Conservation (phyloP, 768 basidiomycete species). For the Pisolithus marmoratus region DNA sequence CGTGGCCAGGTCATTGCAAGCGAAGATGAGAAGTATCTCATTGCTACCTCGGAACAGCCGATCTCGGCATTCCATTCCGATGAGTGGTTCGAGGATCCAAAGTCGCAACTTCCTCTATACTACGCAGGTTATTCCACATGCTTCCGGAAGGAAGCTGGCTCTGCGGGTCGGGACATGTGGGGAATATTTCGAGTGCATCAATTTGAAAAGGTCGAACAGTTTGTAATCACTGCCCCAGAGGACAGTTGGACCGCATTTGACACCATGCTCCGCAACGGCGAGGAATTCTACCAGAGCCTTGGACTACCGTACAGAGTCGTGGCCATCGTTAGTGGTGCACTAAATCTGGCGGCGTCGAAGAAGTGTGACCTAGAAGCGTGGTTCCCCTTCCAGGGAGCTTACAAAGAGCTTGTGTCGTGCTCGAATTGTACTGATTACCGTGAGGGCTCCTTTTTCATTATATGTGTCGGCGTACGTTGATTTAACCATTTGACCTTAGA, state of each 20-base stretch:
- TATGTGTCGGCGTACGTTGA: not conserved
- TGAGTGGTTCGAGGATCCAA: constrained; percentile 96
- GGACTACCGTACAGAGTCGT: constrained; percentile 89
- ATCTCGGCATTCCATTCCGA: constrained; percentile 94
- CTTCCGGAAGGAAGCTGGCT: constrained; percentile 98
- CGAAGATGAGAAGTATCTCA: constrained; percentile 97
- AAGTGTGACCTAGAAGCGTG: constrained; percentile 98
- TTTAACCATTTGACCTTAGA: constrained; percentile 43
- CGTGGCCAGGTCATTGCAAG: constrained; percentile 67
- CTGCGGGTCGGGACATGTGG: constrained; percentile 97
- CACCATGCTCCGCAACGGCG: constrained; percentile 81
- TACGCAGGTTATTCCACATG: constrained; percentile 92
- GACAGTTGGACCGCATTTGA: constrained; percentile 95
- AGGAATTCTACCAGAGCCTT: constrained; percentile 95
- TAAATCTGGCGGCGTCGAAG: constrained; percentile 95
- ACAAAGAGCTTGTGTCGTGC: constrained; percentile 97
- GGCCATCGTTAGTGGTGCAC: constrained; percentile 90
- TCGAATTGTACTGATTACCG: constrained; percentile 99
- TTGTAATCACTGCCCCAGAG: constrained; percentile 90
- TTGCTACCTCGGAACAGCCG: constrained; percentile 98
- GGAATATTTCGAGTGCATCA: constrained; percentile 99
- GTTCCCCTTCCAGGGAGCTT: constrained; percentile 96
- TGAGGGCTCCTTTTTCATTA: constrained; percentile 39
- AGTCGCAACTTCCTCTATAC: constrained; percentile 85
- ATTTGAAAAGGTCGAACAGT: constrained; percentile 98